A percentile compares a stretch with the other conserved stretches of the same genome.
Conservation (phyloP, 257 asterid genomes). For the Jaltomata sinuosa region DNA sequence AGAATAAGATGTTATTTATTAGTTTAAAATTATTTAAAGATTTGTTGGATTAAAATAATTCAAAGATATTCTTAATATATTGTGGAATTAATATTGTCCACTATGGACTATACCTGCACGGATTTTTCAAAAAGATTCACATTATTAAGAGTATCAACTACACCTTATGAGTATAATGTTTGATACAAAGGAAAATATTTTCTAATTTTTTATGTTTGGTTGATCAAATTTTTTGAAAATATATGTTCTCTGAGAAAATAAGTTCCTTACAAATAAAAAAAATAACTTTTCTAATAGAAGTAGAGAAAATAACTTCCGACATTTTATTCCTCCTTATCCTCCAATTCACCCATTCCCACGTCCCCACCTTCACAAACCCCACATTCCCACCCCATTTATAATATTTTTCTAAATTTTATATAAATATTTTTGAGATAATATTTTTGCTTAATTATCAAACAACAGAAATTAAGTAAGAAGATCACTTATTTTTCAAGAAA, state of each 20-base stretch:
- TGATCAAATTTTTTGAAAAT: neutral
- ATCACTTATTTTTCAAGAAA: neutral
- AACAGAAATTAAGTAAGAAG: neutral
- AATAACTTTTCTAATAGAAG: neutral
- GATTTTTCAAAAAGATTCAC: neutral
- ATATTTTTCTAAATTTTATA: neutral
- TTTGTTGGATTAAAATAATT: no score
- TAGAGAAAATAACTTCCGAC: neutral
- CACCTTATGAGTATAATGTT: neutral
- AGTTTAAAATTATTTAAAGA: neutral
- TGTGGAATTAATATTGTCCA: neutral
- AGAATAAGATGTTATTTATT: neutral
- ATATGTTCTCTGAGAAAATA: neutral
- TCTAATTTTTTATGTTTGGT: neutral
- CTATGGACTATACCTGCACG: accelerated
- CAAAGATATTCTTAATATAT: neutral
- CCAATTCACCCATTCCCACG: neutral
- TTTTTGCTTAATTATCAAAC: neutral
- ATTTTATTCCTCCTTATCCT: neutral
- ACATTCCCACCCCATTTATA: neutral
- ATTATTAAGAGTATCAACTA: neutral
- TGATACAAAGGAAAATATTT: neutral
- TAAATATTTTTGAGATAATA: neutral
- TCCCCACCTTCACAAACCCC: neutral
- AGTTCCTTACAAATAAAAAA: neutral